Evolutionary conservation across 2,329 filamentous ascomycete genomes (phyloP).

Genomic region (Colletotrichum magnum): DNA sequence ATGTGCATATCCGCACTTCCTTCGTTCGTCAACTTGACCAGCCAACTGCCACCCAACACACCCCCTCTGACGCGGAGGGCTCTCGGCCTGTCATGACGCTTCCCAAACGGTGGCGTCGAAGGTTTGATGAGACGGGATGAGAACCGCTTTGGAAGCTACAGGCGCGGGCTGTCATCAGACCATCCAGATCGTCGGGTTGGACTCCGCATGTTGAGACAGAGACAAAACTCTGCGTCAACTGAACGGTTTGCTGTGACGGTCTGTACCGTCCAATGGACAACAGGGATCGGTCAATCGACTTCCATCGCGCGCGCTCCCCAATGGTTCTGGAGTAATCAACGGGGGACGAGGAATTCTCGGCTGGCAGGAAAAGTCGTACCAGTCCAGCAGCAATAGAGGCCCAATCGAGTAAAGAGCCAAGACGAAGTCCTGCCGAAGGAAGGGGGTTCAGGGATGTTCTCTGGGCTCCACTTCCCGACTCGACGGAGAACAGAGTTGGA

Average conservation of each 20-base stretch:
- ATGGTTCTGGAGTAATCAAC: background rate
- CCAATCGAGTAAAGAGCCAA: slow-evolving; percentile 31
- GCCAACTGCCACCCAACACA: too few relatives aligned
- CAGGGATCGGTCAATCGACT: slow-evolving; percentile 22
- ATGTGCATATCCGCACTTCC: background rate
- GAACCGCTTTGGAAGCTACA: background rate
- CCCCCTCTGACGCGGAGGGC: too few relatives aligned
- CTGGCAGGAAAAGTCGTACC: slow-evolving; percentile 31
- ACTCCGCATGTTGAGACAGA: slow-evolving; percentile 20
- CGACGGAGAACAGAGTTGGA: slow-evolving; percentile 31
- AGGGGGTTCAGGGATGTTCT: slow-evolving; percentile 34
- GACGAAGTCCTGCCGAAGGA: slow-evolving; percentile 17
- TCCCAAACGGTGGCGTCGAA: slow-evolving; percentile 7
- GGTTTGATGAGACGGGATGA: slow-evolving; percentile 27
- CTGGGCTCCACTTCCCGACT: slow-evolving; percentile 32
- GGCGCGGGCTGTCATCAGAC: slow-evolving; percentile 11
- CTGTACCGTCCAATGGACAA: slow-evolving; percentile 12
- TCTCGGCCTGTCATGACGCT: slow-evolving; percentile 9
- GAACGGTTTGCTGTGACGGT: slow-evolving; percentile 1
- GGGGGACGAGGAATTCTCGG: slow-evolving; percentile 29
- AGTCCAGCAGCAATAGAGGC: slow-evolving; percentile 15
- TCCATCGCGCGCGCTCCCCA: slow-evolving; percentile 11
- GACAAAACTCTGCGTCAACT: slow-evolving; percentile 11
- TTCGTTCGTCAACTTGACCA: too few relatives aligned
- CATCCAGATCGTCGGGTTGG: slow-evolving; percentile 29